These are phyloP conservation scores for Blastobotrys muscicola DNA, from an alignment of 805 yeast genomes.

Conservation along the genomic window DNA sequence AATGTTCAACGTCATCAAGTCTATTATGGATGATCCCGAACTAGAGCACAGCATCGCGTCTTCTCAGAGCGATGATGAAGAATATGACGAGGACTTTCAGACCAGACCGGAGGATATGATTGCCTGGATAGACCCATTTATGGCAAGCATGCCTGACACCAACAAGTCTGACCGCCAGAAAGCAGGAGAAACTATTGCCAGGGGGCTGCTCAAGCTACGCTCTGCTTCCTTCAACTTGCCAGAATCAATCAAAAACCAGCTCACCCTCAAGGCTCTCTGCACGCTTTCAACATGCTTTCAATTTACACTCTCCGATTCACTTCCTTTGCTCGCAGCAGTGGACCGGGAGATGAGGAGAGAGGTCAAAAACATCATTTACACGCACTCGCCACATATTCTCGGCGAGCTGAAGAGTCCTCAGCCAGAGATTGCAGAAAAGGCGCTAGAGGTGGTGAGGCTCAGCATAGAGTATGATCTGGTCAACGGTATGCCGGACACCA, in stretches of 20 bases:
- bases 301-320: no score
- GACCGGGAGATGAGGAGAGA: no score
- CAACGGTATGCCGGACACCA: slow-evolving; percentile 4
- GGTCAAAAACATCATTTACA: no score
- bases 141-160: background rate
- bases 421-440: background rate
- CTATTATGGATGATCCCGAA: background rate
- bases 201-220: background rate
- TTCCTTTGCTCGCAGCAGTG: no score
- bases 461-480: slow-evolving; percentile 4
- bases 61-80: background rate
- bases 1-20: no score
- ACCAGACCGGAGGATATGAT: background rate
- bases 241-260: no score
- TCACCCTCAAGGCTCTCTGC: no score
- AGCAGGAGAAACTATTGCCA: background rate
- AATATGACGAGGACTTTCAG: background rate
- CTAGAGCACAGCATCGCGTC: background rate
- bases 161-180: background rate
- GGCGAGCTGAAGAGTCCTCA: background rate
- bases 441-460: background rate
- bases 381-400: background rate
- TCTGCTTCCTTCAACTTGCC: background rate
- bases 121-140: background rate
- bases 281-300: no score